phyloP scores from a whole-genome alignment of 352 stramenopile species.

The Discostella stelligera region DNA sequence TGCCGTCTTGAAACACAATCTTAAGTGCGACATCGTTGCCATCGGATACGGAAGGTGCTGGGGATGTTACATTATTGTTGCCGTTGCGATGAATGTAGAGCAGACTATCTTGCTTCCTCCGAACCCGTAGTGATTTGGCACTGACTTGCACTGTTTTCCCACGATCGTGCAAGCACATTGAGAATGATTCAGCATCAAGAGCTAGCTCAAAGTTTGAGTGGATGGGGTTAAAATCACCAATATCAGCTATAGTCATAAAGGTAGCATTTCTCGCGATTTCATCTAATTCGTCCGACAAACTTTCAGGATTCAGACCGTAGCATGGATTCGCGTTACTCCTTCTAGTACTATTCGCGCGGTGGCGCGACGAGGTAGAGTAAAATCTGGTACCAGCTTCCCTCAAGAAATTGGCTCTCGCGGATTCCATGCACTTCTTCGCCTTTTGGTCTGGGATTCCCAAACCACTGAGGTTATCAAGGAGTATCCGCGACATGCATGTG shows the following conservation, averaged over 20 bases:
- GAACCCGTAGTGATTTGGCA: slow-evolving; percentile 22
- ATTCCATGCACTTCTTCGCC: slow-evolving; percentile 19
- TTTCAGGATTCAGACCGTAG: slow-evolving; percentile 13
- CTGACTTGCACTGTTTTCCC: slow-evolving; percentile 34
- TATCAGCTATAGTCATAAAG: slow-evolving; percentile 23
- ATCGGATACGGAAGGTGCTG: slow-evolving; percentile 12
- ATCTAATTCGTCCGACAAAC: slow-evolving; percentile 38
- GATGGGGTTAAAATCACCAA: slow-evolving; percentile 11
- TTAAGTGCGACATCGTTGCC: slow-evolving; percentile 19
- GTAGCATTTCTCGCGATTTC: slow-evolving; percentile 27
- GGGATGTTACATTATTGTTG: slow-evolving; percentile 1
- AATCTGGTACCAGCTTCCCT: slow-evolving; percentile 25
- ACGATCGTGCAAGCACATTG: slow-evolving; percentile 25
- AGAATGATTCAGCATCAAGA: slow-evolving; percentile 39
- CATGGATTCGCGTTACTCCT: slow-evolving; percentile 8
- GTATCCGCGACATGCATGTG: slow-evolving; percentile 36
- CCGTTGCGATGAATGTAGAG: slow-evolving; percentile 25
- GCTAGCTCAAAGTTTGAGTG: slow-evolving; percentile 27
- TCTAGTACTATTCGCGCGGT: background rate
- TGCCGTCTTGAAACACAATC: slow-evolving; percentile 18
- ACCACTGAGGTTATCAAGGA: slow-evolving; percentile 25
- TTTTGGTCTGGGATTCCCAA: slow-evolving; percentile 32
- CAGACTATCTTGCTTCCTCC: slow-evolving; percentile 39
- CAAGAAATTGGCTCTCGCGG: slow-evolving; percentile 35
- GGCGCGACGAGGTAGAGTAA: slow-evolving; percentile 2